phyloP scores from a whole-genome alignment of 306 rosid genomes.

The Glycine soja region DNA sequence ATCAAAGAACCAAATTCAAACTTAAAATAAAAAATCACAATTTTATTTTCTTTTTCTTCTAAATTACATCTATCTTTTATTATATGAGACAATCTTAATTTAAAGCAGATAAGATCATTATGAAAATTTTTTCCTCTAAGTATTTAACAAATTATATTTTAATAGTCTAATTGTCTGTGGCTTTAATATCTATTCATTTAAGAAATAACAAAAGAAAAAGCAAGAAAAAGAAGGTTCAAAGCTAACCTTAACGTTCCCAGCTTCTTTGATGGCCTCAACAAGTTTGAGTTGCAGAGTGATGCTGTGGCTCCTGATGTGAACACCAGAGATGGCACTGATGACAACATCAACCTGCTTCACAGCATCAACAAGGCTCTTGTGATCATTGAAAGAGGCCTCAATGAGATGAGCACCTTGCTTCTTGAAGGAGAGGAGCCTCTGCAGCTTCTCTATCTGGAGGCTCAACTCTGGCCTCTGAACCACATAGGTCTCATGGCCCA shows the following conservation, averaged over 20 bases:
- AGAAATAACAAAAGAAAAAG: too few species aligned
- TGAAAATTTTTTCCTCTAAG: too few species aligned
- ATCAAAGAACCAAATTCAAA: too few species aligned
- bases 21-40: too few species aligned
- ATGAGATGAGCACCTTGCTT: conserved; percentile 69
- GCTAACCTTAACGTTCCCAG: conserved; percentile 70
- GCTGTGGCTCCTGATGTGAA: conserved; percentile 76
- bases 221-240: too few species aligned
- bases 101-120: too few species aligned
- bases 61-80: too few species aligned
- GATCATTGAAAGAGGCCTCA: conserved; percentile 75
- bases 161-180: too few species aligned
- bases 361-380: conserved; percentile 70
- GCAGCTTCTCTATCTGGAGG: conserved; percentile 77
- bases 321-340: conserved; percentile 81
- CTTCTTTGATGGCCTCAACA: conserved; percentile 77
- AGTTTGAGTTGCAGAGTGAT: conserved; percentile 78
- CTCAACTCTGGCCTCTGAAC: conserved; percentile 71
- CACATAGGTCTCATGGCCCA: conserved; percentile 76
- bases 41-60: too few species aligned
- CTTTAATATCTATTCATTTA: too few species aligned
- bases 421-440: conserved; percentile 72
- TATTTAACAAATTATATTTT: too few species aligned
- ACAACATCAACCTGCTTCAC: conserved; percentile 78
- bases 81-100: too few species aligned